Conservation (phyloP, 2,329 filamentous ascomycete genomes). For the Hypoxylon sp. region DNA sequence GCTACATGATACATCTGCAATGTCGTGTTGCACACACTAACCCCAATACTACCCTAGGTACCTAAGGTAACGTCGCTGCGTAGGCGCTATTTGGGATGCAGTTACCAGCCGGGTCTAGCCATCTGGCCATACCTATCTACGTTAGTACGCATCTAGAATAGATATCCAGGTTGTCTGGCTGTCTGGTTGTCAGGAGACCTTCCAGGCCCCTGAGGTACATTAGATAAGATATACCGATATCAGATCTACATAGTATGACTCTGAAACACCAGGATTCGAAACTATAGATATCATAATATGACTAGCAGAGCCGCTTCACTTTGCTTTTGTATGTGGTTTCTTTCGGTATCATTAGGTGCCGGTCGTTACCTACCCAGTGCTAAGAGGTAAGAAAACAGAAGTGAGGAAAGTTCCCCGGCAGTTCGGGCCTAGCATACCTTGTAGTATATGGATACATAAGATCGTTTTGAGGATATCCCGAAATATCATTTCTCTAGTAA, state of each 20-base stretch:
- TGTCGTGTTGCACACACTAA: background rate
- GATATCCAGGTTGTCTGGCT: too few relatives aligned
- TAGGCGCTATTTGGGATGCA: background rate
- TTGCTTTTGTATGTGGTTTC: background rate
- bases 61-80: background rate
- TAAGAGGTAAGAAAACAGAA: too few relatives aligned
- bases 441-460: too few relatives aligned
- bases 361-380: too few relatives aligned
- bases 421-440: too few relatives aligned
- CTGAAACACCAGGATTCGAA: background rate
- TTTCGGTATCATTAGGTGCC: too few relatives aligned
- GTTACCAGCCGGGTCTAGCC: conserved; percentile 15
- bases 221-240: conserved; percentile 24
- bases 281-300: background rate
- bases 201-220: conserved; percentile 13
- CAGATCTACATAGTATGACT: conserved; percentile 23
- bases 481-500: too few relatives aligned
- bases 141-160: too few relatives aligned
- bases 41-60: background rate
- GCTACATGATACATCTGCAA: conserved; percentile 1
- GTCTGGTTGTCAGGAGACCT: too few relatives aligned
- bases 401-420: too few relatives aligned
- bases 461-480: too few relatives aligned
- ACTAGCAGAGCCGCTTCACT: background rate
- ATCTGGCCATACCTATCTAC: background rate